phyloP scores from a whole-genome alignment of 2,329 filamentous ascomycete species.

The Magnaporthales sp. region DNA sequence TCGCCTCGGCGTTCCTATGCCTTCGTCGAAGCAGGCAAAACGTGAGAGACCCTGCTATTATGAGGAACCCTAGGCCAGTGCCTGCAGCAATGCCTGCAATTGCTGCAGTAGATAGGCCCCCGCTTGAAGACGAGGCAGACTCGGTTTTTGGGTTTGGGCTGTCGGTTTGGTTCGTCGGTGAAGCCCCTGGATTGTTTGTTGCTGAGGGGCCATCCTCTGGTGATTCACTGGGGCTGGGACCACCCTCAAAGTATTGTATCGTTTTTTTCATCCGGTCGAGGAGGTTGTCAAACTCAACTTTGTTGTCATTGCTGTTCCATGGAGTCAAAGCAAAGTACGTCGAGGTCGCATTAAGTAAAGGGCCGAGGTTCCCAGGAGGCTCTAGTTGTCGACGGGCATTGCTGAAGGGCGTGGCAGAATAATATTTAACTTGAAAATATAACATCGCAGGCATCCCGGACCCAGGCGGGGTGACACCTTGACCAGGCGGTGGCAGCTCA shows the following conservation, averaged over 20 bases:
- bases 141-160: neutral
- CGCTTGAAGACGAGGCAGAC: neutral
- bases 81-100: conserved; percentile 39
- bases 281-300: too few relatives aligned
- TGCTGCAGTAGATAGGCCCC: conserved; percentile 29
- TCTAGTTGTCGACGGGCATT: neutral
- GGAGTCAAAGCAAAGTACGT: neutral
- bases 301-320: neutral
- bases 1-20: conserved; percentile 18
- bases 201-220: too few relatives aligned
- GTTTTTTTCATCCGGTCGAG: too few relatives aligned
- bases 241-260: neutral
- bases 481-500: neutral
- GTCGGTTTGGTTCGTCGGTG: neutral
- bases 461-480: neutral
- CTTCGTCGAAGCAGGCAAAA: conserved; percentile 37
- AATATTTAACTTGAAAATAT: neutral
- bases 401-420: neutral
- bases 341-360: neutral
- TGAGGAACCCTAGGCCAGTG: conserved; percentile 25
- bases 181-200: neutral
- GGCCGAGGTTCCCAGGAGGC: neutral
- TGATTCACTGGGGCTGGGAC: neutral
- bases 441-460: neutral
- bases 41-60: conserved; percentile 27